Evolutionary conservation across 805 yeast genomes (phyloP).

Genomic region (Saccharomycopsis olivae): DNA sequence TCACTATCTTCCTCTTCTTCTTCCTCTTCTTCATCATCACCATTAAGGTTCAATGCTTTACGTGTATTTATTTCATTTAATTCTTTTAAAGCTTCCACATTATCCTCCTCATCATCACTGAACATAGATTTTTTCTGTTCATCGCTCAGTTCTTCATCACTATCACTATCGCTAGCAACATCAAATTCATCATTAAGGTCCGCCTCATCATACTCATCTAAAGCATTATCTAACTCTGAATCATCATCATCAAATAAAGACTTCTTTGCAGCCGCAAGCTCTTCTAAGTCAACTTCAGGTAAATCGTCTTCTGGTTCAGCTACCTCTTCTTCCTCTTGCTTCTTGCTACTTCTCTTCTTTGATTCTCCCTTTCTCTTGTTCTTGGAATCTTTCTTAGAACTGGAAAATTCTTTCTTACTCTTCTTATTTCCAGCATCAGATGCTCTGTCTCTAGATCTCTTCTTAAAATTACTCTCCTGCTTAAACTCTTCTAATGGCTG

Average conservation of each 20-base stretch:
- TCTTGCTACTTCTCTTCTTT: constrained; percentile 24
- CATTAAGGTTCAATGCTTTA: constrained; percentile 18
- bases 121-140: constrained; percentile 8
- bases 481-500: constrained; percentile 81
- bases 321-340: constrained; percentile 16
- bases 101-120: constrained; percentile 18
- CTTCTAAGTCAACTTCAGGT: constrained; percentile 61
- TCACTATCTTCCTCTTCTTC: constrained; percentile 24
- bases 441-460: constrained; percentile 1
- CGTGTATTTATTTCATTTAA: constrained; percentile 16
- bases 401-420: constrained; percentile 1
- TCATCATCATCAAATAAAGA: constrained; percentile 56
- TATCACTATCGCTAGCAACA: constrained; percentile 19
- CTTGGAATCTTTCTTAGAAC: constrained; percentile 2
- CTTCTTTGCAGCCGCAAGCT: constrained; percentile 58
- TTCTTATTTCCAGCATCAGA: background rate
- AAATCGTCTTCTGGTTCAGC: constrained; percentile 31
- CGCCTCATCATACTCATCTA: constrained; percentile 49
- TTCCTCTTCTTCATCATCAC: constrained; percentile 27
- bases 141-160: constrained; percentile 16
- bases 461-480: constrained; percentile 28
- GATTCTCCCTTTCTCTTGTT: constrained; percentile 28
- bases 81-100: constrained; percentile 20
- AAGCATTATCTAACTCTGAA: constrained; percentile 24
- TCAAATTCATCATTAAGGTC: constrained; percentile 35